Percentiles rank a stretch among this genome's conserved stretches.
Conservation (phyloP, 2,329 filamentous ascomycete species). For the Kalaharituber pfeilii region DNA sequence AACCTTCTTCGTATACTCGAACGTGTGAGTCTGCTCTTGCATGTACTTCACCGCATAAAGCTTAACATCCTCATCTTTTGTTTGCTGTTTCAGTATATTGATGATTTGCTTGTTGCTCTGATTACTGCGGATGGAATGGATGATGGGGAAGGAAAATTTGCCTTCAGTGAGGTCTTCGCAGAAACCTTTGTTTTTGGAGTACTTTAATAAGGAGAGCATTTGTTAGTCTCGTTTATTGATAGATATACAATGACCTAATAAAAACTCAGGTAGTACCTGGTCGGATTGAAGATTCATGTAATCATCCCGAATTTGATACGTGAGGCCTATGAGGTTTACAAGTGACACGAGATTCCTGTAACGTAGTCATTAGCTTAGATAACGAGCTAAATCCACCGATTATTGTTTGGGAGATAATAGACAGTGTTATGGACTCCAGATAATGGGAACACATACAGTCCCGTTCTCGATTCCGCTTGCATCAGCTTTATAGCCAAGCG, state of each 20-base stretch:
- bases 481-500: slow-evolving; percentile 71
- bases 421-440: not conserved
- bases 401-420: no score
- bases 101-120: slow-evolving; percentile 61
- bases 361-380: slow-evolving; percentile 5
- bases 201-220: slow-evolving; percentile 40
- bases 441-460: slow-evolving; percentile 25
- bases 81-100: slow-evolving; percentile 85
- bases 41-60: slow-evolving; percentile 80
- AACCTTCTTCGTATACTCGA: slow-evolving; percentile 63
- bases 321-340: slow-evolving; percentile 66
- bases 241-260: not conserved
- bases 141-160: slow-evolving; percentile 91
- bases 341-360: slow-evolving; percentile 57
- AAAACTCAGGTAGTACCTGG: slow-evolving; percentile 24
- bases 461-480: slow-evolving; percentile 49
- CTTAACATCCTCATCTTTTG: slow-evolving; percentile 73
- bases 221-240: not conserved
- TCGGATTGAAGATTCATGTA: slow-evolving; percentile 57
- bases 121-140: slow-evolving; percentile 72
- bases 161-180: slow-evolving; percentile 93
- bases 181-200: slow-evolving; percentile 77
- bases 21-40: slow-evolving; percentile 64
- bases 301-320: slow-evolving; percentile 87
- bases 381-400: no score